Percentiles rank a stretch among this genome's conserved stretches.
Evolutionary conservation across 768 basidiomycete species (phyloP).

Genomic region (Astraeus odoratus): DNA sequence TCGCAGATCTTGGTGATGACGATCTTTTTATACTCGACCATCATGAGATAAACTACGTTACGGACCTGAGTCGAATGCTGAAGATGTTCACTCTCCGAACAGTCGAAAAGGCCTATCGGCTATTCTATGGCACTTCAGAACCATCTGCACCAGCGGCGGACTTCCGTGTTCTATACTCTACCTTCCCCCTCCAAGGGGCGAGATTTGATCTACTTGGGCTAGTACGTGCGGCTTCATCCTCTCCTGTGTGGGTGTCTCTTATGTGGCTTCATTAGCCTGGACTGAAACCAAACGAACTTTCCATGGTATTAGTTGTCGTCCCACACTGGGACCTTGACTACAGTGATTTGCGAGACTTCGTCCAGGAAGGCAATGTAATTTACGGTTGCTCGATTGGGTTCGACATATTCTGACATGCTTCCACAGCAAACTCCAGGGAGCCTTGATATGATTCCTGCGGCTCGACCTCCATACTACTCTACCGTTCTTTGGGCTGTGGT

Average conservation of each 20-base stretch:
- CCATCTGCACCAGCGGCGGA: neutral
- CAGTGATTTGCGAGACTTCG: neutral
- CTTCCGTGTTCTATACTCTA: neutral
- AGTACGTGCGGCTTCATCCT: neutral
- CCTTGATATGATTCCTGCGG: conserved; percentile 2
- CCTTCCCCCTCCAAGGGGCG: neutral
- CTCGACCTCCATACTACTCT: neutral
- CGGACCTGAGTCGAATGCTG: neutral
- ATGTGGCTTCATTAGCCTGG: neutral
- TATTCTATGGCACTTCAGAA: neutral
- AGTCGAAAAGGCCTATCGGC: neutral
- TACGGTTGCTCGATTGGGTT: too few relatives aligned
- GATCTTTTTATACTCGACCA: neutral
- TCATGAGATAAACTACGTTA: neutral
- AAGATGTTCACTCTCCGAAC: neutral
- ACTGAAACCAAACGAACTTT: neutral
- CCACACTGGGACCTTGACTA: conserved; percentile 1
- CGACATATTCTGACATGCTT: too few relatives aligned
- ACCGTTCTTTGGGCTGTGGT: conserved; percentile 12
- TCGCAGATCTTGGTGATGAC: neutral
- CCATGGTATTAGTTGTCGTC: conserved; percentile 4
- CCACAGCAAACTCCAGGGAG: neutral
- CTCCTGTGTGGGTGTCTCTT: neutral
- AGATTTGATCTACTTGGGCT: neutral
- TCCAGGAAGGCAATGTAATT: conserved; percentile 1